phyloP scores from a whole-genome alignment of 2,329 filamentous ascomycete genomes.

The Hymenoscyphus fructigenus region DNA sequence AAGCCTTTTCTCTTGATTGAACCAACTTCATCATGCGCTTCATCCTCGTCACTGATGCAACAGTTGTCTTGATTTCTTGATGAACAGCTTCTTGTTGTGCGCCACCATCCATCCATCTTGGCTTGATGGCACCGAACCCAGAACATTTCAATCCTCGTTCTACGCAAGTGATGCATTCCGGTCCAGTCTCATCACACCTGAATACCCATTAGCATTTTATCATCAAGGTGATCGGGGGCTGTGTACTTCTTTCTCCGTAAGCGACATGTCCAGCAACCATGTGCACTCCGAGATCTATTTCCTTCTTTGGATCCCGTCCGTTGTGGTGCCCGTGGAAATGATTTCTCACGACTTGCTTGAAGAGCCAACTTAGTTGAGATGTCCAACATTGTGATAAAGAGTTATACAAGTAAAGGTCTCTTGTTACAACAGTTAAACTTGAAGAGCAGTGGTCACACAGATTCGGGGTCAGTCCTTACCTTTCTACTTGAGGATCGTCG shows the following conservation, averaged over 20 bases:
- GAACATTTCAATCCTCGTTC: slow-evolving; percentile 14
- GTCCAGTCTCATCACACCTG: slow-evolving; percentile 15
- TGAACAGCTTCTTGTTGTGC: slow-evolving; percentile 15
- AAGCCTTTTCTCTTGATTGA: slow-evolving; percentile 13
- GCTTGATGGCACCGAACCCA: slow-evolving; percentile 13
- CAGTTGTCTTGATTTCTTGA: slow-evolving; percentile 15
- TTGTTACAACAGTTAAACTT: neutral
- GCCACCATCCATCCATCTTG: slow-evolving; percentile 17
- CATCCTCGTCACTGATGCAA: slow-evolving; percentile 14
- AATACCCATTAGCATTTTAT: slow-evolving; percentile 1
- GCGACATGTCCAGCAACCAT: slow-evolving; percentile 16
- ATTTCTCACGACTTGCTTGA: slow-evolving; percentile 6
- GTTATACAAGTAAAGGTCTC: neutral
- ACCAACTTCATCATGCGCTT: slow-evolving; percentile 17
- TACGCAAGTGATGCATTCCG: slow-evolving; percentile 11
- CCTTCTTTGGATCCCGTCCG: slow-evolving; percentile 11
- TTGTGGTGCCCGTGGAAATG: neutral
- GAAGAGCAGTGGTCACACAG: slow-evolving; percentile 4
- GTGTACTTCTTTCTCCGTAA: slow-evolving; percentile 15
- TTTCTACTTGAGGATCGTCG: slow-evolving; percentile 10
- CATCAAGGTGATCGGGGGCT: neutral
- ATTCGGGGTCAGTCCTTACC: slow-evolving; percentile 3
- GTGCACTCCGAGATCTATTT: slow-evolving; percentile 5
- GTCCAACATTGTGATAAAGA: slow-evolving; percentile 6
- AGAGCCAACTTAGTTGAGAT: slow-evolving; percentile 5